Evolutionary conservation across 1,139 yeast species (phyloP).

Genomic region (Nakaseomyces nivariensis): DNA sequence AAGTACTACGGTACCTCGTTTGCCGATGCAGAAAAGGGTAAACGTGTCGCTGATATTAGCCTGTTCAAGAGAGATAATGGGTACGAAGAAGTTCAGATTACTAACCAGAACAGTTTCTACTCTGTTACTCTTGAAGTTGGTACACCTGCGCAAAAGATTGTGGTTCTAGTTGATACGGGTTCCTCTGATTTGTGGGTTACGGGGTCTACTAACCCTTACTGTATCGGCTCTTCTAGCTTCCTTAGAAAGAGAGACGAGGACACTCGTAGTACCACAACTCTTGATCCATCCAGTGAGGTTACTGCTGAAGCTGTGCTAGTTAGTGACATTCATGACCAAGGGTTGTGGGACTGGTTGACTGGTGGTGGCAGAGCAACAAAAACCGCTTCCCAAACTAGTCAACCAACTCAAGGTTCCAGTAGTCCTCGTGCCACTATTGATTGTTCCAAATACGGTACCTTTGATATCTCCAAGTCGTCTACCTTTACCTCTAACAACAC

Average conservation of each 20-base stretch:
- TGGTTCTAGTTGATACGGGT: conserved; percentile 59
- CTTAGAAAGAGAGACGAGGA: neutral
- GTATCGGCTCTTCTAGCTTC: conserved; percentile 6
- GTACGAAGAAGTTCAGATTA: conserved; percentile 15
- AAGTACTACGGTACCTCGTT: conserved; percentile 7
- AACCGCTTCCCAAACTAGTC: conserved; percentile 4
- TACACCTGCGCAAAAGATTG: conserved; percentile 42
- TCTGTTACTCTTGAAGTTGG: conserved; percentile 36
- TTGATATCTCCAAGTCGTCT: conserved; percentile 38
- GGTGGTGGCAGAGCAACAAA: conserved; percentile 3
- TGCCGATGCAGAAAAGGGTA: conserved; percentile 5
- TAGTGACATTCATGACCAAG: neutral
- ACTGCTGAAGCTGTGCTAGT: neutral
- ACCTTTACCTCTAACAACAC: conserved; percentile 41
- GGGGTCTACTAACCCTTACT: conserved; percentile 20
- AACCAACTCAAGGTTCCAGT: conserved; percentile 4
- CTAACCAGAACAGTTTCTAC: conserved; percentile 22
- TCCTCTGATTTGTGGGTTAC: conserved; percentile 66
- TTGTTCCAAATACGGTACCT: conserved; percentile 33
- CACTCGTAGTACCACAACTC: neutral
- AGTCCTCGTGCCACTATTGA: conserved; percentile 20
- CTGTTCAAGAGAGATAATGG: conserved; percentile 12
- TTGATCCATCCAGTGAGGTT: neutral
- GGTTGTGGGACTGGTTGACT: conserved; percentile 4
- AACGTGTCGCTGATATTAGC: conserved; percentile 1